A percentile compares a stretch with the other conserved stretches of the same genome.
Evolutionary conservation across 1,284 basidiomycete genomes (phyloP).

Genomic region (Rhodofomes roseus): DNA sequence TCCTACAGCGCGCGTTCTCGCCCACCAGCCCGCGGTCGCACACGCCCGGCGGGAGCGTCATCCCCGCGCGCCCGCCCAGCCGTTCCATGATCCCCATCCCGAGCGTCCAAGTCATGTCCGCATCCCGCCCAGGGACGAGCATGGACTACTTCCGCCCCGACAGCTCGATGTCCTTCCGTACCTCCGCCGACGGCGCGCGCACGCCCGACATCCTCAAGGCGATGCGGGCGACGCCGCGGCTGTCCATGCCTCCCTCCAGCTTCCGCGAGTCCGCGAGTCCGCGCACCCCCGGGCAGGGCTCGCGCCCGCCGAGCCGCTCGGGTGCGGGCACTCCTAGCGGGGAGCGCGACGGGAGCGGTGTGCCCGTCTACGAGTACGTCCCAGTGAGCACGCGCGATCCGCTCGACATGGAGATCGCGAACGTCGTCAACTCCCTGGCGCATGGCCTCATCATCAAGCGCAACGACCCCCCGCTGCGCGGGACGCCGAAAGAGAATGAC

Average conservation of each 20-base stretch:
- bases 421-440: conserved; percentile 69
- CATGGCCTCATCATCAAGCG: conserved; percentile 77
- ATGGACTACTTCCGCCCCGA: conserved; percentile 65
- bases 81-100: conserved; percentile 80
- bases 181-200: conserved; percentile 50
- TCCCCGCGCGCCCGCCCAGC: conserved; percentile 71
- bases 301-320: conserved; percentile 62
- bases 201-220: conserved; percentile 56
- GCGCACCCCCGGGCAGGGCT: conserved; percentile 41
- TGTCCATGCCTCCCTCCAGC: conserved; percentile 67
- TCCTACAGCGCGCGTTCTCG: conserved; percentile 61
- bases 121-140: conserved; percentile 65
- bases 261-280: conserved; percentile 56
- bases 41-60: conserved; percentile 35
- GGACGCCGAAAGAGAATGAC: conserved; percentile 65
- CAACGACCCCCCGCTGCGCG: conserved; percentile 71
- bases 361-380: conserved; percentile 58
- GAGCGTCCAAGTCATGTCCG: conserved; percentile 62
- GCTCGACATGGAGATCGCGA: conserved; percentile 76
- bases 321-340: conserved; percentile 56
- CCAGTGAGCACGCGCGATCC: conserved; percentile 72
- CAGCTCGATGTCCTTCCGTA: conserved; percentile 49
- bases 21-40: conserved; percentile 43
- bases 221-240: conserved; percentile 38
- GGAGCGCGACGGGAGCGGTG: conserved; percentile 34